Evolutionary conservation across 352 stramenopile species (phyloP), one percentile per base, ranked within the genome.

Genomic region (Pythium insidiosum): DNA sequence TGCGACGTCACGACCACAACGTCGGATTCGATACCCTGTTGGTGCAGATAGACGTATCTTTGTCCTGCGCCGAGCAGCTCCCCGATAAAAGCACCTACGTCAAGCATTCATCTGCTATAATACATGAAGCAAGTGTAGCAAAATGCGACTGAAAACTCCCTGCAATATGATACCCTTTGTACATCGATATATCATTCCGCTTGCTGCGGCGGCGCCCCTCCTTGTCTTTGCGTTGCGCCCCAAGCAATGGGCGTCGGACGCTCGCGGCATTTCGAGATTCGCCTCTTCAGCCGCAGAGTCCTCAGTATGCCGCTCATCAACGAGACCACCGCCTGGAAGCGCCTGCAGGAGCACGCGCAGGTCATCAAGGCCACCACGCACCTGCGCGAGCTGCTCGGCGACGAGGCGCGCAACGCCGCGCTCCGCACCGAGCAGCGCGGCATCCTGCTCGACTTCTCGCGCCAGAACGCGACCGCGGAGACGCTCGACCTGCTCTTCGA

Each of bases 371-470:
- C 65, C 37, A 54, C 62, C 22, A 87, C 74, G 33, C 90, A 98
- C 66, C 63, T 98, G 53, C 77, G 88, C 43, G 76, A 97, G 30
- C 74, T 97, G 33, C 68, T 98, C 5, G 51, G 70, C 41, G 90
- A 98, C 63, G 61, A 84, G 40, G 66, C 84, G 41, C 80, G 95
- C 26, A 97, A 88, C 50, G 63, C 90, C 21, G 66, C 69, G 39
- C 84, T 98, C 69, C 88, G 76, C 63, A 95, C 86, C 15, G 67
- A 96, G 62, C 85, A 97, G 59, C 74, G 95, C 61, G 88, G 86
- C 44, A 91, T 98, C 19, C 89, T 96, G 53, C 67, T 98, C 34
- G 95, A 98, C 65, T 98, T 89, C 54, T 96, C 86, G 16, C 78
- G 95, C 38, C 94, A 98, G 68, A 92, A 96, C 41, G 93, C 87